Conservation (phyloP, 768 basidiomycete genomes). For the Lactifluus piperatus region DNA sequence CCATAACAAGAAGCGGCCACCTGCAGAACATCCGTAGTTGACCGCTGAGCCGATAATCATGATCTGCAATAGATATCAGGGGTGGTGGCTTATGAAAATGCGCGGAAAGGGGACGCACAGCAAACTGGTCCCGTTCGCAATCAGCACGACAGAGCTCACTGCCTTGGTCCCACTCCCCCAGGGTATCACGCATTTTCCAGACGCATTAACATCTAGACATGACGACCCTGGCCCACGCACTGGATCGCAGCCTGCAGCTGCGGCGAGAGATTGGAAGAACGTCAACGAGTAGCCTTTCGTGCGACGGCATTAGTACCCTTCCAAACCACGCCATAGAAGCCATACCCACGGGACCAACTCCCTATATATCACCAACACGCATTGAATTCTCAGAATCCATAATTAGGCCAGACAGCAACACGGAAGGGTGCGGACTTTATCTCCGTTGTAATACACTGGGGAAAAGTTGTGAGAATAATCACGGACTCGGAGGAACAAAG, state of each 20-base stretch:
- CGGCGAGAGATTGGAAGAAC: constrained; percentile 63
- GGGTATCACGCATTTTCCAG: constrained; percentile 69
- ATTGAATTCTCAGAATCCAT: background rate
- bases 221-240: constrained; percentile 59
- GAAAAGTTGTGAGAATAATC: background rate
- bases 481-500: background rate
- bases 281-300: constrained; percentile 52
- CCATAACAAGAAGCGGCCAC: constrained; percentile 66
- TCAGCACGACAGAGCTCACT: constrained; percentile 66
- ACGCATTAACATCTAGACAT: constrained; percentile 46
- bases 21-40: constrained; percentile 71
- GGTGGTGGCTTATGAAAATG: background rate
- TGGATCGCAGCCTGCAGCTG: constrained; percentile 68
- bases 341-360: constrained; percentile 51
- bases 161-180: constrained; percentile 69
- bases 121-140: constrained; percentile 74
- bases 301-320: background rate
- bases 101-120: constrained; percentile 33
- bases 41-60: constrained; percentile 71
- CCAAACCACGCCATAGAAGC: background rate
- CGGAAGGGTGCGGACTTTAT: constrained; percentile 45
- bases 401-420: background rate
- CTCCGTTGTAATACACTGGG: constrained; percentile 73
- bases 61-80: constrained; percentile 32
- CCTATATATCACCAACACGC: constrained; percentile 30